phyloP scores from a whole-genome alignment of 2,329 filamentous ascomycete genomes.

The Magnaporthiopsis rhizophila region DNA sequence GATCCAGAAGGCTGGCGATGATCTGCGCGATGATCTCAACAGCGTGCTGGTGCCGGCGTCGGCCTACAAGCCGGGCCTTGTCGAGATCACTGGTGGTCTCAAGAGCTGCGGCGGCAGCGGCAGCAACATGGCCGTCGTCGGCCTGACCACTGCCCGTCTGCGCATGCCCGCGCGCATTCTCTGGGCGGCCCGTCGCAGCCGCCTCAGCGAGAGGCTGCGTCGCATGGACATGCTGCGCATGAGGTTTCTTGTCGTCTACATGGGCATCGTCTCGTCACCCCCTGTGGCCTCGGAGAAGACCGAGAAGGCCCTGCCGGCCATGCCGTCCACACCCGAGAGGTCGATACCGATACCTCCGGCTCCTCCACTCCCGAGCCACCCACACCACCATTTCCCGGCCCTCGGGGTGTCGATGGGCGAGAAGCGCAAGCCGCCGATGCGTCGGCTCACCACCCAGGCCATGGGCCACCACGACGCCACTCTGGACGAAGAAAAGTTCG shows the following conservation, averaged over 20 bases:
- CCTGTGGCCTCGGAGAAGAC: slow-evolving; percentile 28
- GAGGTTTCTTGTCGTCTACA: slow-evolving; percentile 57
- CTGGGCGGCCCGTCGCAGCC: slow-evolving; percentile 47
- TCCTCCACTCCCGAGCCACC: slow-evolving; percentile 11
- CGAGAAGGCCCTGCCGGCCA: slow-evolving; percentile 15
- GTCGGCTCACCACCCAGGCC: slow-evolving; percentile 45
- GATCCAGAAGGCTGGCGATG: slow-evolving; percentile 53
- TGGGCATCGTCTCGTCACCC: slow-evolving; percentile 46
- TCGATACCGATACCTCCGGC: slow-evolving; percentile 16
- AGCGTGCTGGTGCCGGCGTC: slow-evolving; percentile 34
- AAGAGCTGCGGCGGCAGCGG: background rate
- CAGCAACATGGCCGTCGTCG: background rate
- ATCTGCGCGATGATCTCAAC: slow-evolving; percentile 53
- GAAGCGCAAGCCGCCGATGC: slow-evolving; percentile 37
- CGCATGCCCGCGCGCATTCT: slow-evolving; percentile 42
- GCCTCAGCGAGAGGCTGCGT: slow-evolving; percentile 49
- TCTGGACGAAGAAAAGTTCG: slow-evolving; percentile 42
- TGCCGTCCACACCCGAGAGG: slow-evolving; percentile 15
- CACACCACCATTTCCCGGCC: slow-evolving; percentile 9
- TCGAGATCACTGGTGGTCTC: slow-evolving; percentile 1
- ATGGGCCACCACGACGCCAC: slow-evolving; percentile 44
- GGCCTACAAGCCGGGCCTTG: background rate
- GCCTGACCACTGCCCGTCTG: slow-evolving; percentile 22
- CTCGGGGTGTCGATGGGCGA: slow-evolving; percentile 34
- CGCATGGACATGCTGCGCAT: slow-evolving; percentile 54